Evolutionary conservation across 2,329 filamentous ascomycete species (phyloP), one percentile per base, ranked within the genome.

Genomic region (Colletotrichum sojae): DNA sequence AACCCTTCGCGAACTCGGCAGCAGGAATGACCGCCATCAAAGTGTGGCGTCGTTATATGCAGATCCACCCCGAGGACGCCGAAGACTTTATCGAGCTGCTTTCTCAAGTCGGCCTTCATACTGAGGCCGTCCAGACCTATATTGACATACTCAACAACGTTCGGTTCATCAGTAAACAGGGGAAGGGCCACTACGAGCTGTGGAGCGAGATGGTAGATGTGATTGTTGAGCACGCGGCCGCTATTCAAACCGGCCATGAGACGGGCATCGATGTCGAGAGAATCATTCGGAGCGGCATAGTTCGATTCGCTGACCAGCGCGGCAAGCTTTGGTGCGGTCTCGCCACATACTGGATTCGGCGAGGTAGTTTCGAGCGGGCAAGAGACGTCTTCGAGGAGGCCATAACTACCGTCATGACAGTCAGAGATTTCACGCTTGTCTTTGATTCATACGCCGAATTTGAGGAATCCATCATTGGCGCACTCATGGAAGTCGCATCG

Each of bases 161-260:
- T 3, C 91, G 91, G 43, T 98, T 99, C 81, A 89, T 90, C 77
- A 98, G 95, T 82, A 97, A 97, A 81, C 91, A 96, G 73, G 93
- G 93, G 69, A 98, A 97, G 81, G 95, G 96, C 0, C 94, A 95
- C 71, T 99, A 97, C 78, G 94, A 99, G 80, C 87, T 99, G 56
- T 99, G 96, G 96, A 96, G 90, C 72, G 96, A 99, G 79, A 97
- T 99, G 94, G 91, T 98, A 43, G 96, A 99, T 76, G 80, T 98
- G 72, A 85, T 99, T 53, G 97, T 99, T 51, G 93, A 93, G 69
- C 94, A 97, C 78, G 96, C 96, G 4, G 92, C 91, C 74, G 90
- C 97, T 49, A 90, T 99, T 56, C 90, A 96, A 75, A 92, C 94
- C 6, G 91, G 91, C 15, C 89, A 93, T 71, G 92, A 95, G 75